Conservation (phyloP, 345 rosid genomes). For the Clausena lansium region DNA sequence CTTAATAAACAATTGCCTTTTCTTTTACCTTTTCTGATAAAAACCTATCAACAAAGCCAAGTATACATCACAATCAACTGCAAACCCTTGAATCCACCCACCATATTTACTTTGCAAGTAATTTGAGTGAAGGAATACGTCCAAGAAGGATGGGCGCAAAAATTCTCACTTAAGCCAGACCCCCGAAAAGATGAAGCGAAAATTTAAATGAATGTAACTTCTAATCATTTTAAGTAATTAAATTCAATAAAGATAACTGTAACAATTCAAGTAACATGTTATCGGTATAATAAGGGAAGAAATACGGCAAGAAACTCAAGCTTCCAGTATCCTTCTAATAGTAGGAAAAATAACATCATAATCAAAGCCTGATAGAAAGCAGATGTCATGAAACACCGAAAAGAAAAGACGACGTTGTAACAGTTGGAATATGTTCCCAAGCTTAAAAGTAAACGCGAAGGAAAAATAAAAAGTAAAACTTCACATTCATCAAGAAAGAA, state of each 20-base stretch:
- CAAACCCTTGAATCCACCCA: background rate
- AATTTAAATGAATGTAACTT: background rate
- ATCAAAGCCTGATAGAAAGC: background rate
- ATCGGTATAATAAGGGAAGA: too few species aligned
- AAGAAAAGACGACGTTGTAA: background rate
- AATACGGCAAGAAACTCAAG: background rate
- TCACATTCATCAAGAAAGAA: background rate
- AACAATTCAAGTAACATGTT: background rate
- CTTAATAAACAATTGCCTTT: background rate
- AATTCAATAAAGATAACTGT: background rate
- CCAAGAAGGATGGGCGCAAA: background rate
- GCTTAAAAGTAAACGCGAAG: background rate
- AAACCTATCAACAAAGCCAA: background rate
- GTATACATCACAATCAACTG: background rate
- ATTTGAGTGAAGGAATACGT: background rate
- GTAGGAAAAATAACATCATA: background rate
- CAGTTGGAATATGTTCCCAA: background rate
- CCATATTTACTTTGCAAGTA: background rate
- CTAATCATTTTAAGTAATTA: background rate
- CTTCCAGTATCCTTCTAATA: background rate
- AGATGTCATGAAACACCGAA: background rate
- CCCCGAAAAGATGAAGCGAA: background rate
- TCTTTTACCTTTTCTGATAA: background rate
- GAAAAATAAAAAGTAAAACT: background rate
- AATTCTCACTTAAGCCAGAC: background rate